A percentile compares a stretch with the other conserved stretches of the same genome.
These are phyloP conservation scores for Pythium phragmiticola DNA, from an alignment of 352 stramenopile genomes.

Conservation along the genomic window DNA sequence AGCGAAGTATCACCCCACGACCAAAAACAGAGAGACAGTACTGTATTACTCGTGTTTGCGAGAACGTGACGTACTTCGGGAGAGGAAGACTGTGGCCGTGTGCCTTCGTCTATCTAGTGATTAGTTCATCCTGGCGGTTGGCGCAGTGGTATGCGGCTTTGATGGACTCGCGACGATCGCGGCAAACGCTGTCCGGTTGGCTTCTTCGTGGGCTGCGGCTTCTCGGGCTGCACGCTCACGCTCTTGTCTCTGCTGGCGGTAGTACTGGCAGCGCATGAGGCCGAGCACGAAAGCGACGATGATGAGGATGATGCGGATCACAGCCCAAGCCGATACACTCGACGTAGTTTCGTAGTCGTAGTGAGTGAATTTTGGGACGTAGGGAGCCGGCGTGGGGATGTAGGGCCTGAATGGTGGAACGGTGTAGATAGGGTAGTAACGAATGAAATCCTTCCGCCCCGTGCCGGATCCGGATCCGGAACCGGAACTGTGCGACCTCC, in stretches of 20 bases:
- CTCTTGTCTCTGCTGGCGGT: constrained; percentile 3
- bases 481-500: not conserved
- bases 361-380: not conserved
- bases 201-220: not conserved
- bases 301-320: not conserved
- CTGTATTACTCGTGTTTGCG: too few relatives aligned
- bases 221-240: not conserved
- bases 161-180: not conserved
- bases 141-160: not conserved
- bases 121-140: not conserved
- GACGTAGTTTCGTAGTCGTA: not conserved
- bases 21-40: too few relatives aligned
- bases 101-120: too few relatives aligned
- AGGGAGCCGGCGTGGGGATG: not conserved
- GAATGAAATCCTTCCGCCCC: not conserved
- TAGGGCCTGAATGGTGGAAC: not conserved
- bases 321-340: not conserved
- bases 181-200: not conserved
- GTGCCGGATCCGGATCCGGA: not conserved
- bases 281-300: not conserved
- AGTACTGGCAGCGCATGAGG: constrained; percentile 1
- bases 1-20: too few relatives aligned
- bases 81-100: too few relatives aligned
- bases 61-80: too few relatives aligned
- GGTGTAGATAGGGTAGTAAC: not conserved